Evolutionary conservation across 805 yeast species (phyloP).

Genomic region (Wickerhamiella lipophila): DNA sequence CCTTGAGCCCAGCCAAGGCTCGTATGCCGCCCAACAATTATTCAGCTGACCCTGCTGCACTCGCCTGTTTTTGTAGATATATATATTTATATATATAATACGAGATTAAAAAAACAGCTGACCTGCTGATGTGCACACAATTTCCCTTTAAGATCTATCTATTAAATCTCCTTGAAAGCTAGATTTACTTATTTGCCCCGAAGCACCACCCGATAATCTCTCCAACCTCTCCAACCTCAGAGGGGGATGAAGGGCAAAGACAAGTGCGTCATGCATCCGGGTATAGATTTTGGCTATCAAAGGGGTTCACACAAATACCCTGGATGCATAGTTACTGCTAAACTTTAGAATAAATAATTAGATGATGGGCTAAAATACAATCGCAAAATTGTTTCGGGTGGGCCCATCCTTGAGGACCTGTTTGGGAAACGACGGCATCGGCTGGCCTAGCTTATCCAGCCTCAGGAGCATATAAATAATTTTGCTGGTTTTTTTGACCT

Average conservation of each 20-base stretch:
- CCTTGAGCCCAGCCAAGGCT: no score
- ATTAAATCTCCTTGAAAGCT: no score
- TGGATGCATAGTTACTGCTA: neutral
- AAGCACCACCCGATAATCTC: no score
- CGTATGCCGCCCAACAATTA: slow-evolving; percentile 3
- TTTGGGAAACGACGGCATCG: slow-evolving; percentile 13
- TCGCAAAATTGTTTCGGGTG: slow-evolving; percentile 58
- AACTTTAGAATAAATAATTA: neutral
- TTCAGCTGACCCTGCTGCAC: neutral
- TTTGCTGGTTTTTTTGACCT: slow-evolving; percentile 51
- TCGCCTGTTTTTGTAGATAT: neutral
- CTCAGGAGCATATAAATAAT: slow-evolving; percentile 51
- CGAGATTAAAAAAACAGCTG: no score
- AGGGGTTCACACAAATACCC: neutral
- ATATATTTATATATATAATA: no score
- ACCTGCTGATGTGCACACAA: no score
- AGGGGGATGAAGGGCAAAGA: no score
- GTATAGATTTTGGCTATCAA: neutral
- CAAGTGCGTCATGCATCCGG: slow-evolving; percentile 2
- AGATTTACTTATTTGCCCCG: no score
- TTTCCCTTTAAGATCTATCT: no score
- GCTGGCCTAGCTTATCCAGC: slow-evolving; percentile 26
- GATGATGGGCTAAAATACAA: slow-evolving; percentile 26
- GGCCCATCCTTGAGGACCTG: slow-evolving; percentile 43
- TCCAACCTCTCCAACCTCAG: no score